phyloP scores from a whole-genome alignment of 352 stramenopile species.

The Aphanomyces cochlioides region DNA sequence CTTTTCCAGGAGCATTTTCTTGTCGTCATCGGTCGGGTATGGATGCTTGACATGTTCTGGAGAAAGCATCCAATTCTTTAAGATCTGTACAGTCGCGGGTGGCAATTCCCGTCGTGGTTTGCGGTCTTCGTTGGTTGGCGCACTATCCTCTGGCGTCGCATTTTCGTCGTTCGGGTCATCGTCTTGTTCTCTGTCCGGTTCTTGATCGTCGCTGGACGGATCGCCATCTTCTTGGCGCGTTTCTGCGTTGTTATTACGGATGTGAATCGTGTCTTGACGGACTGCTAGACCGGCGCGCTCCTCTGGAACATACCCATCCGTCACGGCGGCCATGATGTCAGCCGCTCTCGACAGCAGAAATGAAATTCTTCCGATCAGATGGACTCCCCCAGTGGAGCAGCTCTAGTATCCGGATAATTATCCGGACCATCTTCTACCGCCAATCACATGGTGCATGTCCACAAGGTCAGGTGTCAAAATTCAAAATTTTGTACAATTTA shows the following conservation, averaged over 20 bases:
- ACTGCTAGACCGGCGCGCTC: too few species aligned
- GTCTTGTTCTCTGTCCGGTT: constrained; percentile 38
- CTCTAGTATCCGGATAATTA: constrained; percentile 5
- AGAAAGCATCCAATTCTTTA: constrained; percentile 88
- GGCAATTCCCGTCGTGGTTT: constrained; percentile 79
- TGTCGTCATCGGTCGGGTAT: constrained; percentile 88
- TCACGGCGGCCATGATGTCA: constrained; percentile 3
- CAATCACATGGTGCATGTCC: constrained; percentile 18
- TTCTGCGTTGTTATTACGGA: too few species aligned
- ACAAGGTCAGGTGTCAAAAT: neutral
- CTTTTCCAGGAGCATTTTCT: constrained; percentile 87
- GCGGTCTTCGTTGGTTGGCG: constrained; percentile 5
- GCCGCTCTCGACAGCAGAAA: constrained; percentile 6
- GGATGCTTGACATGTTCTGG: constrained; percentile 86
- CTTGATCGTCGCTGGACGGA: constrained; percentile 4
- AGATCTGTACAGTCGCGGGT: constrained; percentile 76
- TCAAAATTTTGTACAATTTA: neutral
- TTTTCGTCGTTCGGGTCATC: constrained; percentile 25
- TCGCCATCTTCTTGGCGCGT: neutral
- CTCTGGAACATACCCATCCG: constrained; percentile 3
- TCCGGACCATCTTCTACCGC: constrained; percentile 10
- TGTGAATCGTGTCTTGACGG: too few species aligned
- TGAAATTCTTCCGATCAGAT: constrained; percentile 21
- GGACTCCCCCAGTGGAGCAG: neutral
- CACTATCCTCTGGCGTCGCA: constrained; percentile 4